phyloP scores from a whole-genome alignment of 371 early-diverging fungal genomes.

The Nematocida displodere region DNA sequence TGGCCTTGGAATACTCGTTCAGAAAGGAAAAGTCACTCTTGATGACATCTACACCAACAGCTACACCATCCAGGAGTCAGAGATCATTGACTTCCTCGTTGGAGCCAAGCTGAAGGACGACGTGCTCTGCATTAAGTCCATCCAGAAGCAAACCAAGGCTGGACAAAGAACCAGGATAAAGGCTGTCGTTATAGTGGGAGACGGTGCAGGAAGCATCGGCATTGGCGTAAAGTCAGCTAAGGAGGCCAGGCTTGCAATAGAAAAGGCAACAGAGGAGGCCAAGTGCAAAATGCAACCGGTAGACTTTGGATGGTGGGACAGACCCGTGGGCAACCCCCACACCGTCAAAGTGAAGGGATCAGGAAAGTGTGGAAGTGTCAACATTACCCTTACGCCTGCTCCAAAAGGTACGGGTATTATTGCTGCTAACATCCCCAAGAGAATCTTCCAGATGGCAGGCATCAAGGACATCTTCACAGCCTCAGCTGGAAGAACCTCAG shows the following conservation, averaged over 20 bases:
- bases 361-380: constrained; percentile 94
- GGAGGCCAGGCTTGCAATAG: constrained; percentile 95
- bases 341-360: constrained; percentile 95
- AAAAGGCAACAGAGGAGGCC: constrained; percentile 93
- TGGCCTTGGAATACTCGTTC: constrained; percentile 64
- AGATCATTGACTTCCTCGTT: constrained; percentile 88
- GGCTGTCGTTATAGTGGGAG: constrained; percentile 96
- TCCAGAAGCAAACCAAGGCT: constrained; percentile 99
- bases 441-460: constrained; percentile 92
- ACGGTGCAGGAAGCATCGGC: constrained; percentile 91
- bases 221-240: constrained; percentile 96
- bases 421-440: constrained; percentile 90
- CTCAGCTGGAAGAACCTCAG: constrained; percentile 76
- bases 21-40: constrained; percentile 67
- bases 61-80: constrained; percentile 95
- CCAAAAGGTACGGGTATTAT: constrained; percentile 97
- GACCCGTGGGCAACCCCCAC: constrained; percentile 88
- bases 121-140: constrained; percentile 97
- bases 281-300: constrained; percentile 94
- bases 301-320: constrained; percentile 97
- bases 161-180: constrained; percentile 99
- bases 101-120: constrained; percentile 86
- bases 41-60: constrained; percentile 93
- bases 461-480: constrained; percentile 93
- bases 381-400: constrained; percentile 85